Base-by-base conservation (phyloP, 768 basidiomycete species). In the Mycena latifolia region DNA sequence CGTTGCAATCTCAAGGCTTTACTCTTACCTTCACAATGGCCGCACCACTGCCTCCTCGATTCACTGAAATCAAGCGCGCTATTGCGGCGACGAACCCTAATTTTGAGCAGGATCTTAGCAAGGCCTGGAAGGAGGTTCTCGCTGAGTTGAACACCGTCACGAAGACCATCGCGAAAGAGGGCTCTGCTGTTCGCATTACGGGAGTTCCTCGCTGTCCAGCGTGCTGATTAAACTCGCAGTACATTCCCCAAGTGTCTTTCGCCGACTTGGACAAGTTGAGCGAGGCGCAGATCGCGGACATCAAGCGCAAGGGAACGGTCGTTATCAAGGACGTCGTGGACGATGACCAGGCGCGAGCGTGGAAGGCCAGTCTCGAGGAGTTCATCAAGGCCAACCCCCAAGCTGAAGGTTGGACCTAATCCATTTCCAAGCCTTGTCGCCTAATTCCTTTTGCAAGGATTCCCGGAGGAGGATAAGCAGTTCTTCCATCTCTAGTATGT, bases 401-500 rank as follows among this genome's bases (percentile, higher is more conserved):
- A 22, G 77, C 77, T 5, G 76, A 81, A 67, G 88, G 86, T 82
- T 69, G n/a, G 1, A 8, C 54, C 20, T 39, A 24, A 17, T 11
- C 6, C 31, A 50, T 27, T 29, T 51, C 33, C 5, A 15, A 2
- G 20, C n/a, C 37, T 25, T 28, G 41, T 28, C 62, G 24, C 12
- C 20, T 59, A 15, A 45, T 52, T 54, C 20, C 29, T 22, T 10
- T 48, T 57, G 8, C 28, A 37, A 86, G 85, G 85, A 28, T 73
- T 81, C 28, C 86, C 87, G 0, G 78, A 73, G 17, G 68, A 78
- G n/a, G 75, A 88, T 67, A 88, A 86, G 62, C 88, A 89, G 63
- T 88, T 89, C 76, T 88, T 87, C 76, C 77, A 84, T 69, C 82
- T 89, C 64, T 88, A 88, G 87, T 86, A 59, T 31, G 81, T 78